Evolutionary conservation across 2,329 filamentous ascomycete genomes (phyloP).

Genomic region (Epichloe festucae): DNA sequence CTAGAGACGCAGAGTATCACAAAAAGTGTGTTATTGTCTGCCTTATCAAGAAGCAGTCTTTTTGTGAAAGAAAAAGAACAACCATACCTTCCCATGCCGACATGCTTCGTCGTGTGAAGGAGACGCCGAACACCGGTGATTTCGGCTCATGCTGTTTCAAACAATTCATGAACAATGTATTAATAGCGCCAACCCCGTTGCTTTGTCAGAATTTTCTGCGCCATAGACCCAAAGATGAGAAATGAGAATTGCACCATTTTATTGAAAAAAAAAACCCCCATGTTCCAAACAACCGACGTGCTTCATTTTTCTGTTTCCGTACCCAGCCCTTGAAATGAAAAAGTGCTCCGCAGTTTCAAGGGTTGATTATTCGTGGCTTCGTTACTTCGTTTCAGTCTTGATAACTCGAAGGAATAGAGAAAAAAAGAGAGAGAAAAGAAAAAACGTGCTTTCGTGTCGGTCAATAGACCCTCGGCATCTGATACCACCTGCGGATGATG

Average conservation of each 20-base stretch:
- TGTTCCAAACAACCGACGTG: too few species aligned
- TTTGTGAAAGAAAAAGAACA: not conserved
- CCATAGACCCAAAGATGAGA: not conserved
- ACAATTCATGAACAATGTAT: not conserved
- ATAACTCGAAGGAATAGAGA: not conserved
- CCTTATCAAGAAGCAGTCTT: too few species aligned
- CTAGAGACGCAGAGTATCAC: too few species aligned
- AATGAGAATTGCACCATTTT: too few species aligned
- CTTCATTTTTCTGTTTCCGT: not conserved
- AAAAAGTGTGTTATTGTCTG: too few species aligned
- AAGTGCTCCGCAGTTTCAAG: not conserved
- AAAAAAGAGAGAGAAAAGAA: not conserved
- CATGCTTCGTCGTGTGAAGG: not conserved
- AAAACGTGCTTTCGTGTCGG: not conserved
- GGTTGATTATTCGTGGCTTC: constrained; percentile 4
- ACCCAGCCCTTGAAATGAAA: not conserved
- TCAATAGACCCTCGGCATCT: not conserved
- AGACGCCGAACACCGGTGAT: not conserved
- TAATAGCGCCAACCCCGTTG: not conserved
- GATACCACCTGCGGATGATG: not conserved
- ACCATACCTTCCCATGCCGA: not conserved
- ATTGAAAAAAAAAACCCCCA: too few species aligned
- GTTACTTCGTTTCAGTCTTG: not conserved
- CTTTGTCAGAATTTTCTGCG: not conserved
- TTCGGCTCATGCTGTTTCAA: not conserved